Evolutionary conservation across 345 rosid species (phyloP).

Genomic region (Clausena lansium): DNA sequence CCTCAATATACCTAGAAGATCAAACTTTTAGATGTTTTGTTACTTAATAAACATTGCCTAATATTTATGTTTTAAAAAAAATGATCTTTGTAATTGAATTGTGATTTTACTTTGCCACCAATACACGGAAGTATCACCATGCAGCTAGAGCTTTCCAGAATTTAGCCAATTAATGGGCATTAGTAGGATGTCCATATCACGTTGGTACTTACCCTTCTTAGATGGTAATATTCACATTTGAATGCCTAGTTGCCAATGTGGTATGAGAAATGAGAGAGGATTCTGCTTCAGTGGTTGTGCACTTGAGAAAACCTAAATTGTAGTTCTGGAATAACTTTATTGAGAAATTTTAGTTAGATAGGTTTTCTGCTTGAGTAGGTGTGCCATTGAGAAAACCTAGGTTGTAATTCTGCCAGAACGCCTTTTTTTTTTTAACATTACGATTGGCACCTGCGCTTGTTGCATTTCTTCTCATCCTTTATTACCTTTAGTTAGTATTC

Average conservation of each 20-base stretch:
- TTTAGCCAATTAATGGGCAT: not conserved
- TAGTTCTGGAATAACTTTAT: not conserved
- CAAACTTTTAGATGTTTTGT: not conserved
- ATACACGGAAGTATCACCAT: not conserved
- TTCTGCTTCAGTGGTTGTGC: not conserved
- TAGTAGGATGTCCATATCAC: not conserved
- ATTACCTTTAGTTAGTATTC: not conserved
- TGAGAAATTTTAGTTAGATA: not conserved
- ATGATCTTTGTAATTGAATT: conserved; percentile 1
- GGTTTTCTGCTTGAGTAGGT: conserved; percentile 2
- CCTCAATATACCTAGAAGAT: not conserved
- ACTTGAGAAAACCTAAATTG: not conserved
- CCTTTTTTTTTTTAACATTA: not conserved
- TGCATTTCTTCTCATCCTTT: not conserved
- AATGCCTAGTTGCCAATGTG: too few species aligned
- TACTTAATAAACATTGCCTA: not conserved
- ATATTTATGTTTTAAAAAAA: not conserved
- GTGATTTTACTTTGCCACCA: not conserved
- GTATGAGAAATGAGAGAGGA: not conserved
- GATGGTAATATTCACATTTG: not conserved
- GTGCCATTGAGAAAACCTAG: not conserved
- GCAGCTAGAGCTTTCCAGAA: not conserved
- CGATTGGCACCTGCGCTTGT: not conserved
- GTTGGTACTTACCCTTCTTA: not conserved
- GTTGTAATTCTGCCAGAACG: not conserved